Evolutionary conservation across 345 rosid genomes (phyloP).

Genomic region (Populus davidiana): DNA sequence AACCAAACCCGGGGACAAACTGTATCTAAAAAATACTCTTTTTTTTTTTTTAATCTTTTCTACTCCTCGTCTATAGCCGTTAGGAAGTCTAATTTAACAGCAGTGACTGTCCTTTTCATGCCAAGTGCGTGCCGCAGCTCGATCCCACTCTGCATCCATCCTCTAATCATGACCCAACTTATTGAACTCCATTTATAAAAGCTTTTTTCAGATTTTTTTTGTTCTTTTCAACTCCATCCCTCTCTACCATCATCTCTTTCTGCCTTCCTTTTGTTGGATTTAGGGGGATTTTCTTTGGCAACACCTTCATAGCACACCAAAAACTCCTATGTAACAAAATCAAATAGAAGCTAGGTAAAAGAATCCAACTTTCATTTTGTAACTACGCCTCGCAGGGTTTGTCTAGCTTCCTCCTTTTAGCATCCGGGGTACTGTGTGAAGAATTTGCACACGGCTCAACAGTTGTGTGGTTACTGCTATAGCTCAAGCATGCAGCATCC

Average conservation of each 20-base stretch:
- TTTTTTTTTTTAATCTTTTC: conserved; percentile 1
- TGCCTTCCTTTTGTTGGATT: neutral
- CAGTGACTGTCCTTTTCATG: conserved; percentile 33
- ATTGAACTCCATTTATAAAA: neutral
- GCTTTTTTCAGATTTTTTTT: neutral
- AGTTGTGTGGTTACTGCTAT: conserved; percentile 45
- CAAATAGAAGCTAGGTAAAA: neutral
- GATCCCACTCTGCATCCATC: conserved; percentile 15
- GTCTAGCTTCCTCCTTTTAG: conserved; percentile 54
- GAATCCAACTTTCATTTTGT: neutral
- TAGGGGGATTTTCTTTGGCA: neutral
- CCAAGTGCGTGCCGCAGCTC: conserved; percentile 29
- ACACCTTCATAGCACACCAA: conserved; percentile 22
- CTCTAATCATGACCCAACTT: conserved; percentile 36
- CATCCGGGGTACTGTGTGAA: conserved; percentile 34
- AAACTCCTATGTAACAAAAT: conserved; percentile 14
- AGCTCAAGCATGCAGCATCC: conserved; percentile 73
- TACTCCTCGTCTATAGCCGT: conserved; percentile 30
- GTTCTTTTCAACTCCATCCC: neutral
- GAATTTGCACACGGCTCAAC: conserved; percentile 47
- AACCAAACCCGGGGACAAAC: conserved; percentile 14
- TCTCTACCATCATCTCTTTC: neutral
- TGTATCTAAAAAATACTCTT: neutral
- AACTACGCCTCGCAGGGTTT: conserved; percentile 31
- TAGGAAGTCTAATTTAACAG: conserved; percentile 55